Evolutionary conservation across 371 early-diverging fungal species (phyloP).

Genomic region (Mortierella sp.): DNA sequence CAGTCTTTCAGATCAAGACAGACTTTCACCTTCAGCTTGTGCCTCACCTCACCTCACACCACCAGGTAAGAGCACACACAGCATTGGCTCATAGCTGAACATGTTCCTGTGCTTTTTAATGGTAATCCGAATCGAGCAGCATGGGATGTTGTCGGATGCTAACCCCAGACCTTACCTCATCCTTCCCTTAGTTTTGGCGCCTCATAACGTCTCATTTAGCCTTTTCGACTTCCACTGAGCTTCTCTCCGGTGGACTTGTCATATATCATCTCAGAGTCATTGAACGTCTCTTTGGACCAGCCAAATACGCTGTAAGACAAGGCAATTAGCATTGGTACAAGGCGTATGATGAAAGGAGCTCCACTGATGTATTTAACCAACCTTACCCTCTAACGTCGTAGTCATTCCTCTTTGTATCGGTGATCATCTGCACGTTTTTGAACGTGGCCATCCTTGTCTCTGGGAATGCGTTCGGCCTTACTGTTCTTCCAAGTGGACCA

Average conservation of each 20-base stretch:
- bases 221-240: conserved; percentile 72
- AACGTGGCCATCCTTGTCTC: conserved; percentile 63
- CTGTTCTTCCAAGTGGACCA: conserved; percentile 70
- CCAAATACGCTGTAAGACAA: conserved; percentile 71
- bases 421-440: conserved; percentile 63
- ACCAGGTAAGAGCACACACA: conserved; percentile 66
- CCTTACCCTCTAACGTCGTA: conserved; percentile 13
- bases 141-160: too few species aligned
- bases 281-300: conserved; percentile 78
- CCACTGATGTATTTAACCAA: background rate
- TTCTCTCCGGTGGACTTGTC: conserved; percentile 74
- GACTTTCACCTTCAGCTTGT: conserved; percentile 68
- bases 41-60: conserved; percentile 73
- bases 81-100: too few species aligned
- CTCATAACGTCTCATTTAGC: conserved; percentile 66
- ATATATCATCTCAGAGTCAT: conserved; percentile 74
- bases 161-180: background rate
- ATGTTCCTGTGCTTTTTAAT: too few species aligned
- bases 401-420: conserved; percentile 70
- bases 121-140: too few species aligned
- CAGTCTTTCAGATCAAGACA: conserved; percentile 66
- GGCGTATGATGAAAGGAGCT: background rate
- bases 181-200: conserved; percentile 64
- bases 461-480: conserved; percentile 61
- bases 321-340: too few species aligned